phyloP scores from a whole-genome alignment of 208 protist species.

The Wallacemonas sp. region DNA sequence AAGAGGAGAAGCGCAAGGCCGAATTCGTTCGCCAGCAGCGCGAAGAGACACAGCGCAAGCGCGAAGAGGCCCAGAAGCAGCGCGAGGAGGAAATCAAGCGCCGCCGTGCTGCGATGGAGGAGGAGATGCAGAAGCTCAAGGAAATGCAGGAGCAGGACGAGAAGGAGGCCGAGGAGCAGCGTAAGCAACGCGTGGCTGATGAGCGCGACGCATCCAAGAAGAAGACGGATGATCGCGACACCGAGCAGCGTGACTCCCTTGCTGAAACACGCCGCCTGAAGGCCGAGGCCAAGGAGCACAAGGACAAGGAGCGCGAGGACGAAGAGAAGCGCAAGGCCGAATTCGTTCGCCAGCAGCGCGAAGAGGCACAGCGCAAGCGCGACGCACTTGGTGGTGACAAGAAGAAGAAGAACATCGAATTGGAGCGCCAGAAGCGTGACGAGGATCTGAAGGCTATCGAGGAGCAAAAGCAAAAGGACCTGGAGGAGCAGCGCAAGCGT shows the following conservation, averaged over 20 bases:
- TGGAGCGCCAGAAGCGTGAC: constrained; percentile 12
- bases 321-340: constrained; percentile 36
- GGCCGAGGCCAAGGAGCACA: constrained; percentile 7
- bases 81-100: constrained; percentile 18
- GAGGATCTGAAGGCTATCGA: constrained; percentile 24
- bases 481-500: constrained; percentile 24
- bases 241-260: constrained; percentile 17
- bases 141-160: constrained; percentile 31
- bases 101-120: constrained; percentile 16
- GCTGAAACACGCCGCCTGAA: constrained; percentile 9
- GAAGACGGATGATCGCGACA: constrained; percentile 13
- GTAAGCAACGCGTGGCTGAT: constrained; percentile 29
- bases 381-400: constrained; percentile 23
- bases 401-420: constrained; percentile 16
- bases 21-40: constrained; percentile 21
- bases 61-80: constrained; percentile 29
- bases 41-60: constrained; percentile 34
- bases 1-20: constrained; percentile 35
- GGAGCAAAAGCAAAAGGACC: constrained; percentile 36
- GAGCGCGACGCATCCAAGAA: constrained; percentile 18
- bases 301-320: constrained; percentile 27
- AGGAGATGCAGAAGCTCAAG: constrained; percentile 25
- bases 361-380: constrained; percentile 34
- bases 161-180: constrained; percentile 32
- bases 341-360: constrained; percentile 19